phyloP scores from a whole-genome alignment of 2,329 filamentous ascomycete species.

The Coniochaeta pulveracea region DNA sequence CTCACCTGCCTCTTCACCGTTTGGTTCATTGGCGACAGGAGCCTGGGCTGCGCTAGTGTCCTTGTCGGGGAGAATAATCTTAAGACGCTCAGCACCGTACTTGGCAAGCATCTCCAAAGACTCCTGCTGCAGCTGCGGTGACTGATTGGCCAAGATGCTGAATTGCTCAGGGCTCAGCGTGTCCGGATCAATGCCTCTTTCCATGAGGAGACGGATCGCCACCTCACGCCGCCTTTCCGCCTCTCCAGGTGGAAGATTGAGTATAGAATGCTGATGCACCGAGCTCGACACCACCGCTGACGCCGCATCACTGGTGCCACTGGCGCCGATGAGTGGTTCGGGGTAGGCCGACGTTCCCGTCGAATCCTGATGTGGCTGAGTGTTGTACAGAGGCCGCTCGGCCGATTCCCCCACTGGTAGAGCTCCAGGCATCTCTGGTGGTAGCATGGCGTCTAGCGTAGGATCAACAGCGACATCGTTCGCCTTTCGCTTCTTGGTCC shows the following conservation, averaged over 20 bases:
- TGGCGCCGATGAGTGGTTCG: constrained; percentile 9
- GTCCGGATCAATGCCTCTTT: constrained; percentile 36
- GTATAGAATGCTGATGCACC: constrained; percentile 18
- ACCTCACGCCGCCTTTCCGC: constrained; percentile 35
- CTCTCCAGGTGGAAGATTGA: constrained; percentile 32
- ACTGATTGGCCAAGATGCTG: constrained; percentile 48
- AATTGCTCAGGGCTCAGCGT: constrained; percentile 45
- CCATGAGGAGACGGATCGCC: constrained; percentile 33
- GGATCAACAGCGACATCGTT: constrained; percentile 6
- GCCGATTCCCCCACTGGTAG: constrained; percentile 10
- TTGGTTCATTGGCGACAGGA: neutral
- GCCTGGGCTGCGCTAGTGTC: constrained; percentile 15
- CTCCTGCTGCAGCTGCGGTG: constrained; percentile 39
- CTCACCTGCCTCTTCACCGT: neutral
- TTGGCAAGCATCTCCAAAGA: constrained; percentile 44
- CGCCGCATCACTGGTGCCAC: constrained; percentile 8
- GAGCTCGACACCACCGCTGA: constrained; percentile 8
- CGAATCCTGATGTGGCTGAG: constrained; percentile 5
- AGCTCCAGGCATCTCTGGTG: constrained; percentile 13
- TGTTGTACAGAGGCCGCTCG: constrained; percentile 9
- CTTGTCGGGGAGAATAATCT: constrained; percentile 42
- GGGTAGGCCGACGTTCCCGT: constrained; percentile 6
- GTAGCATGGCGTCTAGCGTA: constrained; percentile 6
- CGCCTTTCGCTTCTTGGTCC: constrained; percentile 13
- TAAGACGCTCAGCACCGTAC: constrained; percentile 44